These are phyloP conservation scores for Tanozyma kutaoensis DNA, from an alignment of 805 yeast genomes.

Conservation along the genomic window DNA sequence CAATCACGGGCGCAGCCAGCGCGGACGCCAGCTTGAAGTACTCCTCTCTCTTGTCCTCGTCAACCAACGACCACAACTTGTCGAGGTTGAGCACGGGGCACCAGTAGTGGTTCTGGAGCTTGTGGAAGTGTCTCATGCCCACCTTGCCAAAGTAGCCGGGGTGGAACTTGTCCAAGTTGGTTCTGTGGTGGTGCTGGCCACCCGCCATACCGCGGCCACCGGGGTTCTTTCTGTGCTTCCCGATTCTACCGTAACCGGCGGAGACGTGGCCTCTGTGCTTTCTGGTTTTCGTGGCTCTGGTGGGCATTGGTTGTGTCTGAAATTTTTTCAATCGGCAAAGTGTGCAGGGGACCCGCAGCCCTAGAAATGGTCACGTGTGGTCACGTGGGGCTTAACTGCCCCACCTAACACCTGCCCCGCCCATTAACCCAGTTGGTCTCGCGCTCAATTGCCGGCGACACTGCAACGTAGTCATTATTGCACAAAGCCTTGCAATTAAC, in stretches of 20 bases:
- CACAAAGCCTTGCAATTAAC: too few species aligned
- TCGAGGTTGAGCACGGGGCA: constrained; percentile 96
- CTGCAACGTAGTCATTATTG: too few species aligned
- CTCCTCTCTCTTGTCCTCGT: constrained; percentile 87
- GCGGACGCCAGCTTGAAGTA: constrained; percentile 74
- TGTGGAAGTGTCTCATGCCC: constrained; percentile 99
- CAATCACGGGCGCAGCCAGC: constrained; percentile 96
- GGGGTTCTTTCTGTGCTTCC: constrained; percentile 99
- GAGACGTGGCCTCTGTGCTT: constrained; percentile 99
- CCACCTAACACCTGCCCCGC: too few species aligned
- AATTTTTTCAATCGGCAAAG: too few species aligned
- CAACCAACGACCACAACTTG: constrained; percentile 95
- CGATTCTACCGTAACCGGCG: constrained; percentile 99
- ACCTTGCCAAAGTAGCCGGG: constrained; percentile 99
- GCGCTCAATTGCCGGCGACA: too few species aligned
- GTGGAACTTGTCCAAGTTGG: constrained; percentile 99
- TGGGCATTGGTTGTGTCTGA: constrained; percentile 63
- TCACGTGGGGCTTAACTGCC: too few species aligned
- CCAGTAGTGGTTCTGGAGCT: constrained; percentile 92
- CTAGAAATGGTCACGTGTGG: too few species aligned
- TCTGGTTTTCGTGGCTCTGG: constrained; percentile 99
- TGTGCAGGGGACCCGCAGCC: too few species aligned
- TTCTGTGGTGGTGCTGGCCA: constrained; percentile 99
- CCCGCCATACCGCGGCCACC: constrained; percentile 99
- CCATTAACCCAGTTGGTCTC: too few species aligned